These are phyloP conservation scores for Monosporascus sp. DNA, from an alignment of 2,329 filamentous ascomycete genomes.

Conservation along the genomic window DNA sequence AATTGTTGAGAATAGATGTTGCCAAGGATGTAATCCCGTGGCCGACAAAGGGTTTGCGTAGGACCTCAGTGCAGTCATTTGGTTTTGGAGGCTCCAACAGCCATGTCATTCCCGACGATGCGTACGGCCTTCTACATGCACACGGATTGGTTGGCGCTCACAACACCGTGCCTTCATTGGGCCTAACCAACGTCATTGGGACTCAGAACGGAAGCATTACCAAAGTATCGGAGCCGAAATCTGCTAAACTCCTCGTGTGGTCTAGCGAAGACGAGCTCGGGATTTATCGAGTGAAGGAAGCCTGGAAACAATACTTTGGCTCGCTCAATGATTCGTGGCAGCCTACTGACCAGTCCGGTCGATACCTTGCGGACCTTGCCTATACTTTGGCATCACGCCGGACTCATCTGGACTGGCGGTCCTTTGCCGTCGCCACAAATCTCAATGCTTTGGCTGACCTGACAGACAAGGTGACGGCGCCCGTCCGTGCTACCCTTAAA, in stretches of 20 bases:
- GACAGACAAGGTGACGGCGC: neutral
- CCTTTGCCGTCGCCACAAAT: slow-evolving; percentile 12
- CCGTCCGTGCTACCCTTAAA: neutral
- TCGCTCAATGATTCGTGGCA: slow-evolving; percentile 6
- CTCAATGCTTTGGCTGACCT: too few species aligned
- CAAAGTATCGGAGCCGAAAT: too few species aligned
- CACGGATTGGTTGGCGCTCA: slow-evolving; percentile 2
- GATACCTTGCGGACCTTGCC: slow-evolving; percentile 8
- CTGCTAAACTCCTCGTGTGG: too few species aligned
- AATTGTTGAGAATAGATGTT: slow-evolving; percentile 12
- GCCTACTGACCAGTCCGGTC: slow-evolving; percentile 7
- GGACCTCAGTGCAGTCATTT: slow-evolving; percentile 17
- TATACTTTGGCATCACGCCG: slow-evolving; percentile 17
- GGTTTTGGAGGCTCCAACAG: slow-evolving; percentile 11
- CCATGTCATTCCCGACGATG: slow-evolving; percentile 10
- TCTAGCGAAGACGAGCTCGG: too few species aligned
- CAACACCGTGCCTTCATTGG: neutral
- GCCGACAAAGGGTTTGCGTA: slow-evolving; percentile 28
- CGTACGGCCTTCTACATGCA: slow-evolving; percentile 4
- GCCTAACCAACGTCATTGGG: neutral
- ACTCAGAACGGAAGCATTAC: neutral
- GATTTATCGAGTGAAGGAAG: too few species aligned
- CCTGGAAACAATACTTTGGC: too few species aligned
- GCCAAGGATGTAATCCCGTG: slow-evolving; percentile 10
- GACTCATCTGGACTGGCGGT: slow-evolving; percentile 15